Conservation (phyloP, 108 stramenopile genomes). For the Skeletonema potamos region DNA sequence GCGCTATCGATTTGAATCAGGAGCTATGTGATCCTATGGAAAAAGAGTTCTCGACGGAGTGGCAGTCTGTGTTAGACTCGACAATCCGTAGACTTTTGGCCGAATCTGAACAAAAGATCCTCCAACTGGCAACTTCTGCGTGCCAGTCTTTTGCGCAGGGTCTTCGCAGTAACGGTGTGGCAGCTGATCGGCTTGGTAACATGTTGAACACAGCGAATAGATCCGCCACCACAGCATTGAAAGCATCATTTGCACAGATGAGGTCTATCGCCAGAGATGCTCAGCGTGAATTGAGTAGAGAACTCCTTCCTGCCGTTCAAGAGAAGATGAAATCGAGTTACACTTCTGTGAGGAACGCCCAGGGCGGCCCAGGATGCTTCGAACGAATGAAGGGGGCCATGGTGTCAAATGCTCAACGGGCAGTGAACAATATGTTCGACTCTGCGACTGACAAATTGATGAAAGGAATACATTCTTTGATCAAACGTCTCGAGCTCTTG, state of each 20-base stretch:
- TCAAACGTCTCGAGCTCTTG: slow-evolving; percentile 17
- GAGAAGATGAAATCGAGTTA: slow-evolving; percentile 38
- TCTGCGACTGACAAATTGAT: slow-evolving; percentile 28
- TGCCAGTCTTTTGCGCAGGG: slow-evolving; percentile 2
- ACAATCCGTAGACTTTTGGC: slow-evolving; percentile 11
- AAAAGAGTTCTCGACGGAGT: slow-evolving; percentile 38
- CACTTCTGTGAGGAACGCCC: slow-evolving; percentile 17
- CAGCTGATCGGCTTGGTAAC: slow-evolving; percentile 14
- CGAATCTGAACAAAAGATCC: slow-evolving; percentile 19
- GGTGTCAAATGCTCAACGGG: not conserved
- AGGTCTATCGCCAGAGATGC: slow-evolving; percentile 7
- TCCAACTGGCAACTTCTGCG: slow-evolving; percentile 18
- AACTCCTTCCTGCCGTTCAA: slow-evolving; percentile 33
- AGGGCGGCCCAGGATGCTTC: slow-evolving; percentile 38
- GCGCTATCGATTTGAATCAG: slow-evolving; percentile 41
- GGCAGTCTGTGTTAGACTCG: slow-evolving; percentile 42
- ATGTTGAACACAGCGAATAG: slow-evolving; percentile 42
- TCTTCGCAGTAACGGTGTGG: slow-evolving; percentile 14
- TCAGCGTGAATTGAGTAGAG: slow-evolving; percentile 46
- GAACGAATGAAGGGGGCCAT: slow-evolving; percentile 45
- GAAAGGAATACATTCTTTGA: slow-evolving; percentile 25
- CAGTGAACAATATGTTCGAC: slow-evolving; percentile 33
- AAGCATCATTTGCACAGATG: slow-evolving; percentile 25
- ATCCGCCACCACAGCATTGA: slow-evolving; percentile 24
- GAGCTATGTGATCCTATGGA: slow-evolving; percentile 54